Conservation (phyloP, 306 rosid species). For the Bauhinia variegata region DNA sequence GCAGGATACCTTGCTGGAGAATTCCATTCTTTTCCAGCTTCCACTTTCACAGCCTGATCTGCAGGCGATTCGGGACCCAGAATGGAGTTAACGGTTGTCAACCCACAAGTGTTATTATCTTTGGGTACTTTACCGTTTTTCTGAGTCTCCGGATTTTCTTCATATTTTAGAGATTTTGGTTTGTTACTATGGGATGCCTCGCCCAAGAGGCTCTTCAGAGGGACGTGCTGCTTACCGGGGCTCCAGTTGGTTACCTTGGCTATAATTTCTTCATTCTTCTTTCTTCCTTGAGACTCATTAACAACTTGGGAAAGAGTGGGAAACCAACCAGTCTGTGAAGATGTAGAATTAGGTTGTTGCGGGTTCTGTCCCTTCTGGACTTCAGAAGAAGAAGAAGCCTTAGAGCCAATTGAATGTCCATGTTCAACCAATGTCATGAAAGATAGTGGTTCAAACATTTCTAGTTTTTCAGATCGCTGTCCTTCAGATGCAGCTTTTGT, state of each 20-base stretch:
- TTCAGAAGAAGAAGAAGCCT: conserved; percentile 47
- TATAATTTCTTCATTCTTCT: conserved; percentile 78
- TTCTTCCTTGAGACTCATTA: conserved; percentile 68
- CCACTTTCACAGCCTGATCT: conserved; percentile 41
- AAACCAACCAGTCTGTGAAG: conserved; percentile 76
- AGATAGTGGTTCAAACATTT: conserved; percentile 75
- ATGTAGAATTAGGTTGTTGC: conserved; percentile 38
- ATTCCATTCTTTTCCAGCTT: conserved; percentile 72
- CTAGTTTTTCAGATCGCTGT: conserved; percentile 56
- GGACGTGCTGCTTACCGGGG: conserved; percentile 69
- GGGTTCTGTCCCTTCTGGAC: conserved; percentile 40
- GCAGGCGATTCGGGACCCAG: conserved; percentile 57
- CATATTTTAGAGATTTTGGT: conserved; percentile 53
- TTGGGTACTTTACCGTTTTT: conserved; percentile 40
- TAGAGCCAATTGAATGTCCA: conserved; percentile 31
- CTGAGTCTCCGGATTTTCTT: conserved; percentile 41
- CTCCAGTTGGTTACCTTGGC: conserved; percentile 89
- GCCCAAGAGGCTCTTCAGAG: conserved; percentile 81
- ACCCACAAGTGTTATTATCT: conserved; percentile 39
- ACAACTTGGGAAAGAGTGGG: conserved; percentile 66
- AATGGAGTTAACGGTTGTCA: conserved; percentile 58
- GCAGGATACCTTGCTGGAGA: conserved; percentile 84
- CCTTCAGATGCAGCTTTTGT: conserved; percentile 41
- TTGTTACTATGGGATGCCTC: conserved; percentile 63
- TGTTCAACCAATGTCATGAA: conserved; percentile 82